Conservation (phyloP, 2,329 filamentous ascomycete genomes). For the Claviceps monticola region DNA sequence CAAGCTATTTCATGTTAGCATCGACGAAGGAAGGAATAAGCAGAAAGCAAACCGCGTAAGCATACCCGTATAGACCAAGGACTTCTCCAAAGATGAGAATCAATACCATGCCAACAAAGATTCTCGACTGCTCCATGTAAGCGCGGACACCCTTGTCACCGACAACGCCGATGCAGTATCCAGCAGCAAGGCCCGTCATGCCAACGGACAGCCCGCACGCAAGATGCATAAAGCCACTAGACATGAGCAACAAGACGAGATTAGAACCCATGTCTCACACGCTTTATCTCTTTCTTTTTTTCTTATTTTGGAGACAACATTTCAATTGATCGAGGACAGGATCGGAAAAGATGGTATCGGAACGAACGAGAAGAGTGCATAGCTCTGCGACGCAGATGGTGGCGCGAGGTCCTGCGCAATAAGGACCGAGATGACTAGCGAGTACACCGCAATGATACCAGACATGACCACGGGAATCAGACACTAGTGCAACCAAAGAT, state of each 20-base stretch:
- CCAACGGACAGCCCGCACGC: slow-evolving; percentile 84
- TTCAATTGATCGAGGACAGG: not conserved
- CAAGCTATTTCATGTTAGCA: slow-evolving; percentile 38
- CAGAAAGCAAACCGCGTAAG: slow-evolving; percentile 3
- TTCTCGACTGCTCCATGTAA: slow-evolving; percentile 90
- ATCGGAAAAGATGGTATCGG: not conserved
- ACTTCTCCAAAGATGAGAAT: slow-evolving; percentile 99
- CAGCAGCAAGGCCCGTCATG: slow-evolving; percentile 81
- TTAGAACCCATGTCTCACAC: not conserved
- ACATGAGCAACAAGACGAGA: not conserved
- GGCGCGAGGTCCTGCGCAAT: slow-evolving; percentile 83
- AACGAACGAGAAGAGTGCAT: slow-evolving; percentile 71
- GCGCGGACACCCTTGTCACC: slow-evolving; percentile 87
- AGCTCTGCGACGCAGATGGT: slow-evolving; percentile 44
- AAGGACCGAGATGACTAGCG: slow-evolving; percentile 89
- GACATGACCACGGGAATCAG: slow-evolving; percentile 93
- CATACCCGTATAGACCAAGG: slow-evolving; percentile 87
- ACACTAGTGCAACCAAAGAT: slow-evolving; percentile 35
- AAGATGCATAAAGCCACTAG: slow-evolving; percentile 82
- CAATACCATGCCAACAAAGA: slow-evolving; percentile 97
- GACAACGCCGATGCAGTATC: slow-evolving; percentile 91
- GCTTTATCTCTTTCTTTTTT: not conserved
- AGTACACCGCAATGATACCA: slow-evolving; percentile 96
- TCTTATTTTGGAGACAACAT: not conserved
- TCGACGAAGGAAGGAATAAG: not conserved